Evolutionary conservation across 2,329 filamentous ascomycete genomes (phyloP), one percentile per base, ranked within the genome.

Genomic region (Pseudogymnoascus sp.): DNA sequence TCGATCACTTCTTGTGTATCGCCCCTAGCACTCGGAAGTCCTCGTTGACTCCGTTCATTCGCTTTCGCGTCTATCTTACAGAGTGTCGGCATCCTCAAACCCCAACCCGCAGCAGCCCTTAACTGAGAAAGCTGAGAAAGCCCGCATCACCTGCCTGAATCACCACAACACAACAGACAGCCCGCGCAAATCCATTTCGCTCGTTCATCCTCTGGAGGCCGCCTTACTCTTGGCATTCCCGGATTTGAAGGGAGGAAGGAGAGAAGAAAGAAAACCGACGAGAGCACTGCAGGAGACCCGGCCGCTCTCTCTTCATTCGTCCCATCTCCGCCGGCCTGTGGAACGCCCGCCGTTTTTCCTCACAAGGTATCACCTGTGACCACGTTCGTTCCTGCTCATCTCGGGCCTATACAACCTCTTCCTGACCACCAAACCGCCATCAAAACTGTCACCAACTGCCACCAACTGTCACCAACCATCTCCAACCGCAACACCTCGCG

Each of bases 11-110:
- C 70, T 65, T 69, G 64, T 66, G 64, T 73, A 74, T 72, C 72
- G 70, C 68, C 64, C 65, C 64, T 63, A 73, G 14, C 43, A 49
- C 75, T 82, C 85, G 85, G 85, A 87, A 87, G 84, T 85, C 85
- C 85, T 88, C 85, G 85, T 82, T 78, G 85, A 81, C 85, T 88
- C 85, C 85, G 86, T 84, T 87, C 85, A 86, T 84, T 88, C 85
- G 85, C 85, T 88, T 86, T 78, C 73, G 72, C 68, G 68, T 66
- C 69, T 67, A 28, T 66, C 63, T 64, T 64, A 64, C 64, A 67
- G 65, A 67, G 67, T 70, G 70, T 70, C 68, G 69, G 69, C 66
- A 66, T 31, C 63, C 62, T 64, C 62, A 64, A 62, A 56, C 18
- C 8, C 16, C 11, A 43, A 14, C 16, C 16, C 18, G 43, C 67